A percentile compares a stretch with the other conserved stretches of the same genome.
Evolutionary conservation across 164 flowering plant genomes (phyloP).

Genomic region (Chloranthus sessilifolius): DNA sequence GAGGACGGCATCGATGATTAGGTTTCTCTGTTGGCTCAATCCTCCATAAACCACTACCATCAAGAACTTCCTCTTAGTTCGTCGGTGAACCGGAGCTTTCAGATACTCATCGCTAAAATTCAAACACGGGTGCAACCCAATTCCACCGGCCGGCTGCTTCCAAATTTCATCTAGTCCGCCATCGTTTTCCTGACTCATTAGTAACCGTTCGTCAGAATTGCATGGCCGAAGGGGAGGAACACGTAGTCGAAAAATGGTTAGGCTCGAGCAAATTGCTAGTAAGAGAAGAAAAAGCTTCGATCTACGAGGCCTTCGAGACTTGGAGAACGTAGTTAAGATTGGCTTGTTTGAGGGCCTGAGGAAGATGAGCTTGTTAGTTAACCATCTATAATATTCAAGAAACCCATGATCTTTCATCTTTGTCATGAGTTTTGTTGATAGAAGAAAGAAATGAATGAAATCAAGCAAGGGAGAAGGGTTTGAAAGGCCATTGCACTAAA

Average conservation of each 20-base stretch:
- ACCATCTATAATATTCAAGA: too few species aligned
- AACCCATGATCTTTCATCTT: too few species aligned
- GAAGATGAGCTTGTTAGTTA: too few species aligned
- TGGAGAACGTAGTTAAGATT: background rate
- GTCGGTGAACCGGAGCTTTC: background rate
- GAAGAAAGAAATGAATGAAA: too few species aligned
- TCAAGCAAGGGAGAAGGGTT: too few species aligned
- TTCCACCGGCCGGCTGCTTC: conserved; percentile 30
- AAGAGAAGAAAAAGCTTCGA: conserved; percentile 9
- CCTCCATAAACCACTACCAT: conserved; percentile 30
- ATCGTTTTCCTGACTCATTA: background rate
- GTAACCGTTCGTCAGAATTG: background rate
- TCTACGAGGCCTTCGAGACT: conserved; percentile 3
- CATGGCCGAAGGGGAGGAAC: conserved; percentile 8
- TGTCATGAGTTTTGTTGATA: too few species aligned
- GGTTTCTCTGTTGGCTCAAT: conserved; percentile 27
- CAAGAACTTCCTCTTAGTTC: conserved; percentile 18
- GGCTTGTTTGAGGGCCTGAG: conserved; percentile 2
- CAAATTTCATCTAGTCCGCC: conserved; percentile 18
- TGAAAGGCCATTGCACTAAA: too few species aligned
- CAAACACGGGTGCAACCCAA: conserved; percentile 28
- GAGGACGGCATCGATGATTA: conserved; percentile 23
- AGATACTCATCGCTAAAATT: conserved; percentile 25
- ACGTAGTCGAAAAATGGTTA: conserved; percentile 8
- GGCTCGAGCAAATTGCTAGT: conserved; percentile 11